phyloP scores from a whole-genome alignment of 139 green algal species.

The Chara braunii region DNA sequence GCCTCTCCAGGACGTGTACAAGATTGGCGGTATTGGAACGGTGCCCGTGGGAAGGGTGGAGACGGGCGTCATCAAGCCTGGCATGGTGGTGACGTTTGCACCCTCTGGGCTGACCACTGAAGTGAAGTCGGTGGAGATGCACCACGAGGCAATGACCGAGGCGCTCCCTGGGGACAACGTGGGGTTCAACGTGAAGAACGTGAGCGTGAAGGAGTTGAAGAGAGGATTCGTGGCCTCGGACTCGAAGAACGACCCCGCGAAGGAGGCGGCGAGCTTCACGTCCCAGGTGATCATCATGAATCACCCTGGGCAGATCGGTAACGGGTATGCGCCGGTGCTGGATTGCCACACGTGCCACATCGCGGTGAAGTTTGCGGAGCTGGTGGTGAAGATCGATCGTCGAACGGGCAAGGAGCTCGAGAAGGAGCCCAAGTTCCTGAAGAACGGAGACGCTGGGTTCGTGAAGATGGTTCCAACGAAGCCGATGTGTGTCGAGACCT shows the following conservation, averaged over 20 bases:
- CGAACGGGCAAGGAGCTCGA: constrained; percentile 64
- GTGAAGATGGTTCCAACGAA: constrained; percentile 62
- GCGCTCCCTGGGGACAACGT: constrained; percentile 94
- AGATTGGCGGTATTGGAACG: constrained; percentile 97
- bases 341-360: constrained; percentile 68
- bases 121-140: constrained; percentile 98
- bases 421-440: constrained; percentile 57
- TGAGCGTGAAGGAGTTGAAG: constrained; percentile 42
- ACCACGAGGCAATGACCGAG: constrained; percentile 89
- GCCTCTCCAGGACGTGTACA: constrained; percentile 75
- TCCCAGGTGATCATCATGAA: constrained; percentile 66
- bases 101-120: constrained; percentile 71
- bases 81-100: constrained; percentile 65
- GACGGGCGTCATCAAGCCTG: constrained; percentile 87
- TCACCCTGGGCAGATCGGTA: constrained; percentile 53
- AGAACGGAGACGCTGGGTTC: constrained; percentile 59
- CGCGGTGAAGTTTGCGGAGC: constrained; percentile 57
- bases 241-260: constrained; percentile 61
- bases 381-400: constrained; percentile 57
- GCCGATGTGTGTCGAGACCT: constrained; percentile 68
- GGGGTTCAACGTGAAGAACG: constrained; percentile 97
- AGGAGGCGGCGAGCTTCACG: constrained; percentile 53
- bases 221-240: constrained; percentile 48
- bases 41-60: constrained; percentile 93
- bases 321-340: constrained; percentile 57